Base-by-base conservation (phyloP, 257 asterid genomes). In the Fraxinus americana region DNA sequence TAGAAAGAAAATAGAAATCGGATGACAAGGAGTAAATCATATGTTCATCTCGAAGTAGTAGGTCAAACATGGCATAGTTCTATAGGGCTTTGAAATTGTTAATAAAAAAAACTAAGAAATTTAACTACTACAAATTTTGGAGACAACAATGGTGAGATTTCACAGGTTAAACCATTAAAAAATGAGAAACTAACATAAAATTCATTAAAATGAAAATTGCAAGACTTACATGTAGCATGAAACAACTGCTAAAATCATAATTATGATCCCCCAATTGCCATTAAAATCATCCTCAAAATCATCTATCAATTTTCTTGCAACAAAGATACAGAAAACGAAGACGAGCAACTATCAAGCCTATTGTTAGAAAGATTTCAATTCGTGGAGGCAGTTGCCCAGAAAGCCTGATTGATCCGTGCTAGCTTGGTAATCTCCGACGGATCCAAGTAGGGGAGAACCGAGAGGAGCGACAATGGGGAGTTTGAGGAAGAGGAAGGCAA, bases 351-450 rank as follows among this genome's bases (percentile, higher is more conserved):
- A 92, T 90, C 50, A 94, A 92, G 78, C 79, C 80, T 76, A 92
- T 75, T 3, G 97, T 85, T 72, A 90, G 82, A 63, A 85, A 84
- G 54, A 92, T 29, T 90, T 63, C 92, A 92, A 77, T 94, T 96
- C 1, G 98, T 94, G 7, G 94, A 88, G 13, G 97, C 89, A 2
- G 97, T 97, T 9, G 82, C 96, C 54, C 88, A 74, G 48, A 94
- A 92, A 48, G 89, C 82, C 69, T 91, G 80, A 72, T 88, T 92
- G 19, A 92, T 75, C 13, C 92, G 83, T 7, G 97, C 96, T 65
- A 94, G 78, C 72, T 85, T 83, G 77, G 93, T 92, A 82, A 94
- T 91, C 85, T 94, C 92, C 75, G 90, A 91, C 50, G 97, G 96
- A 81, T 92, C 96, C 72, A 92, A 71, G 86, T 84, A 80, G 13